Base-by-base conservation (phyloP, 78 protist species). In the Emiliania huxleyi region DNA sequence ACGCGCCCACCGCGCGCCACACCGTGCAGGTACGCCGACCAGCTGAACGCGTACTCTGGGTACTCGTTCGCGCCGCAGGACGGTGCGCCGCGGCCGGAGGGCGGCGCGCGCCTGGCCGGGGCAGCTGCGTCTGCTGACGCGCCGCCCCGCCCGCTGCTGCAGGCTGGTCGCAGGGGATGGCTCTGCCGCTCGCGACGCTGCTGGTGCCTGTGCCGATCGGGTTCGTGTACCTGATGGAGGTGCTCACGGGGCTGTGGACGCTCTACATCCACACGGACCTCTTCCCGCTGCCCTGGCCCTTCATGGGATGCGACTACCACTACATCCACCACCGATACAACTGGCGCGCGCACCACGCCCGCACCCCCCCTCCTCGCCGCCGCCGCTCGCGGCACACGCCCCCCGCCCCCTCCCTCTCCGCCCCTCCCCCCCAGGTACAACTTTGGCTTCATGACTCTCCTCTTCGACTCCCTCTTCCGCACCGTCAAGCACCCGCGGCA, bases 241-340 rank as follows among this genome's bases (percentile, higher is more conserved):
- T 19, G 48, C 33, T 6, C 29, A 77, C 85, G 15, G 85, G 48
- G 21, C 11, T 77, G 42, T 77, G 85, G 85, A 77, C 85, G 85
- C 44, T 77, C n/a, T 77, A 77, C 85, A 77, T 77, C 26, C 85
- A 77, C 46, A 77, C 85, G 33, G 85, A 77, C 85, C 26, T 77
- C n/a, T 1, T 29, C 29, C 85, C 85, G 46, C 85, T 77, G 44
- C 85, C 85, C 23, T 77, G 85, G 85, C 85, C 85, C 11, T 77
- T 77, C 48, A 77, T 77, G 85, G 85, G 85, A 1, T 77, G 85
- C 85, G 46, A 77, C 46, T 77, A 77, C 85, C 85, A 77, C n/a
- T 77, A 77, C 85, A 40, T 77, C 6, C 85, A 77, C 85, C 85
- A 77, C n/a, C 18, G 29, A 19, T 77, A 77, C 85, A 77, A 77